Evolutionary conservation across 768 basidiomycete genomes (phyloP).

Genomic region (Calocera viscosa): DNA sequence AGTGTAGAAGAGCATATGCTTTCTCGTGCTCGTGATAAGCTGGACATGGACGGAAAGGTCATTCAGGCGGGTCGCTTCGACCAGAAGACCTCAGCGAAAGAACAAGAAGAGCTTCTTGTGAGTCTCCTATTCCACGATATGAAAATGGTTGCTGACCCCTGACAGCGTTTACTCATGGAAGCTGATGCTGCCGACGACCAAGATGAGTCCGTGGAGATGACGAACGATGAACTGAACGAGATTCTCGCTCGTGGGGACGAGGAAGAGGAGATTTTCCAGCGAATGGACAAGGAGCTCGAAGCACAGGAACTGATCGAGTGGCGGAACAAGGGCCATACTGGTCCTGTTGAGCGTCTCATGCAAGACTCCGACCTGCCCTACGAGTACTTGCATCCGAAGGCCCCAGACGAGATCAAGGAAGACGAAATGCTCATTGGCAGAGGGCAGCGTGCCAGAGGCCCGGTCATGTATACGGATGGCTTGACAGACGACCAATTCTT

Average conservation of each 20-base stretch:
- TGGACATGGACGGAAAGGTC: slow-evolving; percentile 36
- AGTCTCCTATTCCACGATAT: slow-evolving; percentile 10
- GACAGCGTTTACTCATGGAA: slow-evolving; percentile 75
- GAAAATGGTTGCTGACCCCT: slow-evolving; percentile 7
- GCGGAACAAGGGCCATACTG: slow-evolving; percentile 22
- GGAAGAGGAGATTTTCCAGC: slow-evolving; percentile 29
- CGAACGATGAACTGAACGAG: slow-evolving; percentile 30
- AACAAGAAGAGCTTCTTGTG: slow-evolving; percentile 33
- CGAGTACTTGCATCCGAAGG: slow-evolving; percentile 5
- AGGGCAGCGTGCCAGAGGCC: slow-evolving; percentile 68
- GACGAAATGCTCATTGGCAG: slow-evolving; percentile 60
- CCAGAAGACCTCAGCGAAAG: slow-evolving; percentile 33
- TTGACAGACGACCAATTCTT: slow-evolving; percentile 79
- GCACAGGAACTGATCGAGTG: slow-evolving; percentile 22
- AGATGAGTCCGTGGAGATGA: slow-evolving; percentile 3
- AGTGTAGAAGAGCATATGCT: slow-evolving; percentile 35
- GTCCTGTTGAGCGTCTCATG: slow-evolving; percentile 10
- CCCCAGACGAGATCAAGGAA: slow-evolving; percentile 33
- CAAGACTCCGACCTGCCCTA: neutral
- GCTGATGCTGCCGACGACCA: slow-evolving; percentile 45
- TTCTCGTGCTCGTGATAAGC: slow-evolving; percentile 32
- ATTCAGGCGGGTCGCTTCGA: slow-evolving; percentile 34
- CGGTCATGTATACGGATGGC: slow-evolving; percentile 88
- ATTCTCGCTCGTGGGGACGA: slow-evolving; percentile 33
- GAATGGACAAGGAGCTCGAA: slow-evolving; percentile 31